These are phyloP conservation scores for Yamadazyma pseudoaaseri DNA, from an alignment of 1,139 yeast genomes.

Conservation along the genomic window DNA sequence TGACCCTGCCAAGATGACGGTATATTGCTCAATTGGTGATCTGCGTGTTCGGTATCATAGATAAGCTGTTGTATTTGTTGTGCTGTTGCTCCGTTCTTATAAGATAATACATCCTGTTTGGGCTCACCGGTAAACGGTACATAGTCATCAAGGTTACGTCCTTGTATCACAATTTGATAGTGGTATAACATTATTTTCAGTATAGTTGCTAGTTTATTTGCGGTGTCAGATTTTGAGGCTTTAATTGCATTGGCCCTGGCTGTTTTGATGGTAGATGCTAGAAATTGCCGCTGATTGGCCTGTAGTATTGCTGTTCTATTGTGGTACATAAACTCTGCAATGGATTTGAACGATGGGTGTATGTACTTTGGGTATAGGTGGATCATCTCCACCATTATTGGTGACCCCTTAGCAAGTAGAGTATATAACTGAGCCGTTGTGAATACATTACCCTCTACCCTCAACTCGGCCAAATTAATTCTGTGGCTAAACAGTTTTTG, in stretches of 20 bases:
- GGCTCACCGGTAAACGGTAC: not conserved
- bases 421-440: not conserved
- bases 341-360: not conserved
- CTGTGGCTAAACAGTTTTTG: not conserved
- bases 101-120: not conserved
- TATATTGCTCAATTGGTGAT: no score
- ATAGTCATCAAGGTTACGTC: not conserved
- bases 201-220: not conserved
- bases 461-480: not conserved
- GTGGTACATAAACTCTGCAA: not conserved
- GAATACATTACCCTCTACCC: not conserved
- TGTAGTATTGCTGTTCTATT: not conserved
- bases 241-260: not conserved
- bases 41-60: no score
- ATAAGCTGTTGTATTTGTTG: no score
- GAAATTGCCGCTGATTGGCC: not conserved
- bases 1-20: no score
- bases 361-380: not conserved
- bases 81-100: no score
- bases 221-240: not conserved
- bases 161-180: not conserved
- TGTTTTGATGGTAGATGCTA: not conserved
- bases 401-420: not conserved
- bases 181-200: not conserved
- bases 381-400: not conserved